Base-by-base conservation (phyloP, 805 yeast genomes). In the Yamadazyma tumulicola region DNA sequence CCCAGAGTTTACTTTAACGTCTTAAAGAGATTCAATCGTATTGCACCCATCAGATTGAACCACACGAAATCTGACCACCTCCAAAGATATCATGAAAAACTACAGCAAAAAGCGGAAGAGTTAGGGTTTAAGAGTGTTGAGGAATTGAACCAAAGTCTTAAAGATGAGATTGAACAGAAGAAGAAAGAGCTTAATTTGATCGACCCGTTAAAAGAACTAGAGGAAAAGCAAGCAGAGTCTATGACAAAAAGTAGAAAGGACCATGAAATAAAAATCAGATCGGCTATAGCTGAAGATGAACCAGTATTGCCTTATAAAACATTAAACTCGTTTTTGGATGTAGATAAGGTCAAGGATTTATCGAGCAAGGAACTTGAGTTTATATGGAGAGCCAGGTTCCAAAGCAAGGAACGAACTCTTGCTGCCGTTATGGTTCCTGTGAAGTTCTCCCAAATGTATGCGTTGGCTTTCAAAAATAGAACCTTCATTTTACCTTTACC, bases 401-500 rank as follows among this genome's bases (percentile, higher is more conserved):
- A 75, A 28, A 56, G 60, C 38, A 75, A 74, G 38, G 80, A 77
- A 5, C 62, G 77, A 29, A 59, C 79, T 6, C 52, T 93, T 41
- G 72, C 78, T 46, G 95, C 97, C 0, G 67, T 75, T 1, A 62
- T 87, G 24, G 72, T 76, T 6, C 57, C 60, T 2, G 64, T 64
- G 2, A 75, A 79, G n/a, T 89, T 75, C 52, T 67, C 79, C n/a
- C 69, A 66, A 26, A 69, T 93, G 52, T 70, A 73, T 47, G 59
- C 68, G 25, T 75, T 73, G 40, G 95, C 96, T 1, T 76, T 79
- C 51, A 68, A 66, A 41, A 77, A 82, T 53, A 96, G 96, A 15
- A 72, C 77, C 21, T 93, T 93, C 59, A 81, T 93, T n/a, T 69
- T 93, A 16, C 98, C 98, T 0, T 62, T 93, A 36, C 96, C 97